Conservation (phyloP, 2,329 filamentous ascomycete genomes). For the Scytalidium lignicola region DNA sequence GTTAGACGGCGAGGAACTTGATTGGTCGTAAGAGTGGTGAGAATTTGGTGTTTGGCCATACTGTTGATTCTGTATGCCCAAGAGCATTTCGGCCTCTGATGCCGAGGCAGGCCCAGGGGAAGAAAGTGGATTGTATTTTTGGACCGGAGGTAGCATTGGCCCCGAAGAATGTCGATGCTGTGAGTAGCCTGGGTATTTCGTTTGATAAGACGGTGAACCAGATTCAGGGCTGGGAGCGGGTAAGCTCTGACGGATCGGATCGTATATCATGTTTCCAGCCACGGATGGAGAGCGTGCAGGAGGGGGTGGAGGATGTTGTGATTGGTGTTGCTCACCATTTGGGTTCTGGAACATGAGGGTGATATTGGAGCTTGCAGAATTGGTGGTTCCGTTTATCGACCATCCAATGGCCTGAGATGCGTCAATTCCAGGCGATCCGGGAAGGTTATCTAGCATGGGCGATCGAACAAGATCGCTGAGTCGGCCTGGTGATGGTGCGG, state of each 20-base stretch:
- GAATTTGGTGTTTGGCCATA: slow-evolving; percentile 15
- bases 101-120: slow-evolving; percentile 30
- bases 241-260: slow-evolving; percentile 52
- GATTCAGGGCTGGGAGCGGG: slow-evolving; percentile 38
- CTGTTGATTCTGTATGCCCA: slow-evolving; percentile 42
- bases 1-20: slow-evolving; percentile 1
- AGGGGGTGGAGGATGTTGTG: slow-evolving; percentile 12
- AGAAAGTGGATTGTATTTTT: slow-evolving; percentile 27
- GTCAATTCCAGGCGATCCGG: slow-evolving; percentile 41
- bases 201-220: slow-evolving; percentile 35
- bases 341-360: slow-evolving; percentile 62
- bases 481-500: slow-evolving; percentile 12
- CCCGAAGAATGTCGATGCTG: slow-evolving; percentile 29
- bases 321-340: slow-evolving; percentile 11
- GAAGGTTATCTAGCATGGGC: slow-evolving; percentile 38
- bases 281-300: slow-evolving; percentile 35
- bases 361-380: slow-evolving; percentile 77
- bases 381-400: slow-evolving; percentile 82
- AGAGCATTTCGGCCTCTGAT: slow-evolving; percentile 40
- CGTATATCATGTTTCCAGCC: slow-evolving; percentile 55
- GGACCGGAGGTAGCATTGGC: slow-evolving; percentile 24
- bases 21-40: slow-evolving; percentile 11
- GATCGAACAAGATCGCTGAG: slow-evolving; percentile 33
- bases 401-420: slow-evolving; percentile 64
- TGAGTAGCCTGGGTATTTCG: slow-evolving; percentile 33